phyloP scores from a whole-genome alignment of 2,329 filamentous ascomycete species.

The Ceratocystis alfenasii region DNA sequence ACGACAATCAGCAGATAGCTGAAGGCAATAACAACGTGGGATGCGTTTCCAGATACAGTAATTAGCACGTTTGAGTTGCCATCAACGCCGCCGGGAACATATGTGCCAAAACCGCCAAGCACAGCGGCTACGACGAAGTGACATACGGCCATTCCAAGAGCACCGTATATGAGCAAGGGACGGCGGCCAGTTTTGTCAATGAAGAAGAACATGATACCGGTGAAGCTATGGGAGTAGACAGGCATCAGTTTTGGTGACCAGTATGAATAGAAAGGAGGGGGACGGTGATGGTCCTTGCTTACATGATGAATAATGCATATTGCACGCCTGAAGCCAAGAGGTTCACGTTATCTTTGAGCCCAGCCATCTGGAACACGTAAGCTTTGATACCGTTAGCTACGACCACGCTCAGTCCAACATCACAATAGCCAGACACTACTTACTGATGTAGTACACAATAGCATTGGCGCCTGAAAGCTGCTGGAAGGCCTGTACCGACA shows the following conservation, averaged over 20 bases:
- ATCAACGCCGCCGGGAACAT: constrained; percentile 34
- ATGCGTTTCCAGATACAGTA: constrained; percentile 38
- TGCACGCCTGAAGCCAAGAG: constrained; percentile 45
- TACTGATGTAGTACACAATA: constrained; percentile 44
- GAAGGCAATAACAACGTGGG: constrained; percentile 53
- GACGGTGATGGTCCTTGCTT: not conserved
- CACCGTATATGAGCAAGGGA: constrained; percentile 53
- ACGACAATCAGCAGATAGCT: constrained; percentile 52
- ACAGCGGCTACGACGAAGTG: constrained; percentile 45
- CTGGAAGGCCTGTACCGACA: constrained; percentile 45
- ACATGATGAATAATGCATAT: constrained; percentile 34
- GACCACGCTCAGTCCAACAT: not conserved
- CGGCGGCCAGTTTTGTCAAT: constrained; percentile 49
- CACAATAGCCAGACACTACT: not conserved
- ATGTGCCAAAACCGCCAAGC: constrained; percentile 36
- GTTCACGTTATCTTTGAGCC: constrained; percentile 36
- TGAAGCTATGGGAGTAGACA: constrained; percentile 33
- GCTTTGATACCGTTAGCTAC: constrained; percentile 20
- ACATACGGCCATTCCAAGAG: constrained; percentile 51
- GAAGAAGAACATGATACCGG: constrained; percentile 33
- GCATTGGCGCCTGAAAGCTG: constrained; percentile 47
- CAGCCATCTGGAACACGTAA: constrained; percentile 33
- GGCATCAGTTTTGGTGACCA: constrained; percentile 32
- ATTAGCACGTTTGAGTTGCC: constrained; percentile 37
- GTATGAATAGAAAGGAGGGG: not conserved